phyloP scores from a whole-genome alignment of 257 asterid genomes.

The Penstemon newberryi region DNA sequence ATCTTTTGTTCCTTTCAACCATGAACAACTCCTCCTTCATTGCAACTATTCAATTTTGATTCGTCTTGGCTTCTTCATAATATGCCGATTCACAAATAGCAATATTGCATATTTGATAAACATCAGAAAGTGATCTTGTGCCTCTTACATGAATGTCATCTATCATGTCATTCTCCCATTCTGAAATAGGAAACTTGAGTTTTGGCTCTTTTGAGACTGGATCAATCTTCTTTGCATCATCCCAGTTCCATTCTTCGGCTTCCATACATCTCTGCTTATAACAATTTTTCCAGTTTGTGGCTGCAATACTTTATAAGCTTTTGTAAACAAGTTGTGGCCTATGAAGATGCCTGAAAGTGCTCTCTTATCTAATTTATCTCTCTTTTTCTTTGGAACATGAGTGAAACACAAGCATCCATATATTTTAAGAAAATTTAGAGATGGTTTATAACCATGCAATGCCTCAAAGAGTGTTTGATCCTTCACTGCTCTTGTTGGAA shows the following conservation, averaged over 20 bases:
- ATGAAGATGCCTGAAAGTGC: neutral
- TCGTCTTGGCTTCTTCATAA: neutral
- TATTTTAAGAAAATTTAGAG: neutral
- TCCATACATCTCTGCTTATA: conserved; percentile 20
- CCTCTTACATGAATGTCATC: conserved; percentile 6
- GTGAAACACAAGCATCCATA: conserved; percentile 1
- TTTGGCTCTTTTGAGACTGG: too few relatives aligned
- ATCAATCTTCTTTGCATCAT: neutral
- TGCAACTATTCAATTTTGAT: neutral
- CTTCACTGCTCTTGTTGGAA: neutral
- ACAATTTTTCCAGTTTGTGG: neutral
- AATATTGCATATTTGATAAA: conserved; percentile 25
- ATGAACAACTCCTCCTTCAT: conserved; percentile 11
- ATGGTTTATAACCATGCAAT: conserved; percentile 18
- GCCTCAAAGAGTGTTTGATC: conserved; percentile 19
- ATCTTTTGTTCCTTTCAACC: conserved; percentile 8
- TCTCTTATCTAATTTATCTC: conserved; percentile 11
- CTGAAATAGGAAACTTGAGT: too few relatives aligned
- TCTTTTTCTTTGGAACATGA: neutral
- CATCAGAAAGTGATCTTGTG: neutral
- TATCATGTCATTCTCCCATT: neutral
- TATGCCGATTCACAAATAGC: neutral
- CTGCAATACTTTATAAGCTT: conserved; percentile 6
- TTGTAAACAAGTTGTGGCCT: neutral
- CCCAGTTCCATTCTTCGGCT: conserved; percentile 17